A percentile compares a stretch with the other conserved stretches of the same genome.
Evolutionary conservation across 768 basidiomycete species (phyloP).

Genomic region (Boletus subcaerulescens): DNA sequence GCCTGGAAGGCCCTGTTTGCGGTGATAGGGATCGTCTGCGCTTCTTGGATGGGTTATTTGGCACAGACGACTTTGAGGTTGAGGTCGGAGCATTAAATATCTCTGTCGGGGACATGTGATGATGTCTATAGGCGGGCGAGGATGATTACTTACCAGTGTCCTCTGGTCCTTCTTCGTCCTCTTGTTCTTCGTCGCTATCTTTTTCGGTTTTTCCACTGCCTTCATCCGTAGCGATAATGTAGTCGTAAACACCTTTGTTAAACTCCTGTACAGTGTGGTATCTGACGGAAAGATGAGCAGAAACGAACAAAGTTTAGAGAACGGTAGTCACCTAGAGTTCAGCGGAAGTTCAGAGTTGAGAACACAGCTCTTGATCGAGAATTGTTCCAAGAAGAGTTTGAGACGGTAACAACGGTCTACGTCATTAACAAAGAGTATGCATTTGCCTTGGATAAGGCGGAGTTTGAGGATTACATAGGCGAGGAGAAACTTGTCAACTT

Average conservation of each 20-base stretch:
- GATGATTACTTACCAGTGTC: conserved; percentile 31
- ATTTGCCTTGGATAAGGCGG: conserved; percentile 93
- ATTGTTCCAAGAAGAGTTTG: conserved; percentile 98
- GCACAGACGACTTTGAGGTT: conserved; percentile 7
- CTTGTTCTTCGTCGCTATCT: conserved; percentile 47
- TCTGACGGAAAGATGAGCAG: conserved; percentile 37
- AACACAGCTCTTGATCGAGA: conserved; percentile 93
- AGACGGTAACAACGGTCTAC: conserved; percentile 93
- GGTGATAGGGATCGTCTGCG: conserved; percentile 56
- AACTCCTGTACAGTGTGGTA: conserved; percentile 98
- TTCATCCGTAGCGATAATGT: conserved; percentile 98
- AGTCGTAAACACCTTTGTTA: conserved; percentile 97
- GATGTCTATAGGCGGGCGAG: conserved; percentile 23
- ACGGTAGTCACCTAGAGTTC: conserved; percentile 67
- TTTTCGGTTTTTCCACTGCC: conserved; percentile 52
- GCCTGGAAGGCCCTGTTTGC: conserved; percentile 35
- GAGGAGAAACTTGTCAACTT: conserved; percentile 96
- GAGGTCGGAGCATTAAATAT: conserved; percentile 34
- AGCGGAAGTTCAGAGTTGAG: conserved; percentile 94
- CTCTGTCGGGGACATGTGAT: conserved; percentile 38
- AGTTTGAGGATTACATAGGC: conserved; percentile 96
- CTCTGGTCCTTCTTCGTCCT: conserved; percentile 31
- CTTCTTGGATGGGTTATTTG: conserved; percentile 38
- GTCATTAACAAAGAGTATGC: conserved; percentile 94
- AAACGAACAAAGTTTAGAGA: not conserved